These are phyloP conservation scores for Purshia tridentata DNA, from an alignment of 306 rosid species.

Conservation along the genomic window DNA sequence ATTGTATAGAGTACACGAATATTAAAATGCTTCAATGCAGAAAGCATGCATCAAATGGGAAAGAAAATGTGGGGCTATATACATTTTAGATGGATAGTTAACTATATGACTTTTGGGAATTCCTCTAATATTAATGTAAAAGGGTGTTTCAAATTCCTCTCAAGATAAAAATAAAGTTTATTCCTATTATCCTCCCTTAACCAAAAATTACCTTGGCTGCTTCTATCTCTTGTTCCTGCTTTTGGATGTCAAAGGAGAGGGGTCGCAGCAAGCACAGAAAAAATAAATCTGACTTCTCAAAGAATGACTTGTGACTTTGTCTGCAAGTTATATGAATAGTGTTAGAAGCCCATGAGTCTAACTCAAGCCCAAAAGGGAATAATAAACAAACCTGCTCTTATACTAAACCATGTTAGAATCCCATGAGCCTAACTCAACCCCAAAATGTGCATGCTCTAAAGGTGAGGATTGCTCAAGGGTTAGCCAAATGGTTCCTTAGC, in stretches of 20 bases:
- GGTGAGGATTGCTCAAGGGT: too few relatives aligned
- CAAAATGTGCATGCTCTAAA: too few relatives aligned
- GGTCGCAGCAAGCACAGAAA: constrained; percentile 73
- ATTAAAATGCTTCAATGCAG: background rate
- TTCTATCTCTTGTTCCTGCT: constrained; percentile 72
- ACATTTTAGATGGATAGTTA: background rate
- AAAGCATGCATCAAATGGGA: background rate
- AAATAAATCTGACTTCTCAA: constrained; percentile 77
- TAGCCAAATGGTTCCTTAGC: too few relatives aligned
- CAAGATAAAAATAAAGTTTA: background rate
- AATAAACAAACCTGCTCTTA: too few relatives aligned
- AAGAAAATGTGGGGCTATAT: too few relatives aligned
- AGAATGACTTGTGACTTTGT: constrained; percentile 65
- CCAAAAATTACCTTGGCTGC: constrained; percentile 61
- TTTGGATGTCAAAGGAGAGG: constrained; percentile 58
- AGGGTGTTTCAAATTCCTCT: background rate
- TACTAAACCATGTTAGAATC: too few relatives aligned
- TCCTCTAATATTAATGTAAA: background rate
- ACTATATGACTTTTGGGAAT: background rate
- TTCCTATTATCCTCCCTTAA: constrained; percentile 4
- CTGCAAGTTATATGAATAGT: constrained; percentile 40
- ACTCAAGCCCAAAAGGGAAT: too few relatives aligned
- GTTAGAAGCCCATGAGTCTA: too few relatives aligned
- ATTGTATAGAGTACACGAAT: background rate
- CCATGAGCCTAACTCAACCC: too few relatives aligned